phyloP scores from a whole-genome alignment of 2,329 filamentous ascomycete genomes.

The Verticillium nubilum region DNA sequence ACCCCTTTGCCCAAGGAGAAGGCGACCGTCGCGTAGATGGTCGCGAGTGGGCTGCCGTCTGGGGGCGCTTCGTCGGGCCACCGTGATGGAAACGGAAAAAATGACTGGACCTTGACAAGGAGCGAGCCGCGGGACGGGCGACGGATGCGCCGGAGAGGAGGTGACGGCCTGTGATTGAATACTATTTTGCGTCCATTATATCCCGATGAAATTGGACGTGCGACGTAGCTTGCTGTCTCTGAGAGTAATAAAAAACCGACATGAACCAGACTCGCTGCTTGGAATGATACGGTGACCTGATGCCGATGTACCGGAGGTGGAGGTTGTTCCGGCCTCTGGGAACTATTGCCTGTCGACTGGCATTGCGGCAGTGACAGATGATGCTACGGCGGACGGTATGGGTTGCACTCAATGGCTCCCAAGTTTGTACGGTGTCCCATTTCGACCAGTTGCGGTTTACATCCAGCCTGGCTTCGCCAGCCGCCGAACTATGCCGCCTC shows the following conservation, averaged over 20 bases:
- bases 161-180: not conserved
- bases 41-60: not conserved
- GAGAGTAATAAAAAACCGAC: not conserved
- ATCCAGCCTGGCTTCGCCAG: not conserved
- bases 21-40: constrained; percentile 24
- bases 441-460: no score
- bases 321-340: not conserved
- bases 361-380: no score
- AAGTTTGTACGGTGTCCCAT: no score
- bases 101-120: not conserved
- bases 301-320: not conserved
- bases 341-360: no score
- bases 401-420: no score
- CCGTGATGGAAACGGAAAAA: not conserved
- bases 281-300: not conserved
- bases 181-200: not conserved
- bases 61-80: constrained; percentile 1
- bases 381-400: no score
- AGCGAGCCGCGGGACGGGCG: not conserved
- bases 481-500: not conserved
- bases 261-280: not conserved
- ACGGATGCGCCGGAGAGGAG: not conserved
- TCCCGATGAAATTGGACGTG: not conserved
- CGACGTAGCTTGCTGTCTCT: not conserved
- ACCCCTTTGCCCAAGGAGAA: constrained; percentile 58